Evolutionary conservation across 192 early-diverging fungal genomes (phyloP).

Genomic region (Backusella circina): DNA sequence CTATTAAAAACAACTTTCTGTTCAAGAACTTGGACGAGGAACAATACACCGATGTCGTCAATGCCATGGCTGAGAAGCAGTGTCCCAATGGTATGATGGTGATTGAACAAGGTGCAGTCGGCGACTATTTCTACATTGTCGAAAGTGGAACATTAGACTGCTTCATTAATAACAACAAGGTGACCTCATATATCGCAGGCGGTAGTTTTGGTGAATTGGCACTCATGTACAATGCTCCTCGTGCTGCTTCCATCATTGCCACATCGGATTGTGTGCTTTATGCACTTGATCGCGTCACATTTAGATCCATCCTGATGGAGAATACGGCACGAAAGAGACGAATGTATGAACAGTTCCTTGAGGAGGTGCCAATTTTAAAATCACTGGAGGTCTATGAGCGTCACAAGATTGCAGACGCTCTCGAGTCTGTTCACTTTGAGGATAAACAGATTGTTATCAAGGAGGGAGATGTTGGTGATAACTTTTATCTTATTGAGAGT

Average conservation of each 20-base stretch:
- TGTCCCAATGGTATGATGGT: constrained; percentile 67
- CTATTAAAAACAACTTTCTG: constrained; percentile 86
- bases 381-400: constrained; percentile 94
- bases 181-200: constrained; percentile 73
- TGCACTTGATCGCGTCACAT: constrained; percentile 97
- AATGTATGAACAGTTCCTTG: constrained; percentile 95
- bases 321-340: constrained; percentile 91
- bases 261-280: constrained; percentile 86
- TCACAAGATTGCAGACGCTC: constrained; percentile 97
- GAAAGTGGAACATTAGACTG: constrained; percentile 91
- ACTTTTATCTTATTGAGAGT: constrained; percentile 96
- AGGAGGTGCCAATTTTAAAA: constrained; percentile 83
- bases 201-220: constrained; percentile 98
- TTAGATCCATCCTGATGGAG: constrained; percentile 96
- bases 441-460: constrained; percentile 85
- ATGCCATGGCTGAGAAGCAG: constrained; percentile 93
- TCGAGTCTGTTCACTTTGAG: constrained; percentile 84
- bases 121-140: constrained; percentile 98
- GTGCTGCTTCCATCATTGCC: constrained; percentile 89
- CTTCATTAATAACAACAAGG: constrained; percentile 77
- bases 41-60: constrained; percentile 88
- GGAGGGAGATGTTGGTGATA: constrained; percentile 91
- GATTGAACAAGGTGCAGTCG: constrained; percentile 92
- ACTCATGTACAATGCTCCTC: constrained; percentile 98
- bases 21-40: constrained; percentile 96